Percentiles rank a stretch among this genome's conserved stretches.
These are phyloP conservation scores for Aureobasidium musti DNA, from an alignment of 2,329 filamentous ascomycete genomes.

Conservation along the genomic window DNA sequence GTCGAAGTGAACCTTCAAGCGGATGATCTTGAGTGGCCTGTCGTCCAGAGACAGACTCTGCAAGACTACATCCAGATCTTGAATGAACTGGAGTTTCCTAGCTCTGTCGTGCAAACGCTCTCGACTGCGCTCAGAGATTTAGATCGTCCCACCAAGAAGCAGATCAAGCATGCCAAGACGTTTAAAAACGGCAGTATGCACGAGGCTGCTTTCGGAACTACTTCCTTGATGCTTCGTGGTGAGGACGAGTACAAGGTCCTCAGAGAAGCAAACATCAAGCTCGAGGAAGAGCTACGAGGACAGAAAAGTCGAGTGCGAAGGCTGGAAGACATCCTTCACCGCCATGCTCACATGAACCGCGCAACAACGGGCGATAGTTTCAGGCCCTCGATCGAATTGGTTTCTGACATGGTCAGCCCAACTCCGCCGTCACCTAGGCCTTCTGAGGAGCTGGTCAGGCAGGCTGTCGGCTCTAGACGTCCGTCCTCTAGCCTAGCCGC, in stretches of 20 bases:
- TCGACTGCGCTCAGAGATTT: slow-evolving; percentile 76
- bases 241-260: slow-evolving; percentile 71
- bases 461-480: slow-evolving; percentile 61
- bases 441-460: slow-evolving; percentile 54
- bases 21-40: slow-evolving; percentile 78
- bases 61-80: slow-evolving; percentile 70
- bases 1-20: slow-evolving; percentile 84
- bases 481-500: slow-evolving; percentile 63
- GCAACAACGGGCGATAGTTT: slow-evolving; percentile 43
- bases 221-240: slow-evolving; percentile 80
- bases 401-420: slow-evolving; percentile 27
- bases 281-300: slow-evolving; percentile 67
- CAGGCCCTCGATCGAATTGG: slow-evolving; percentile 30
- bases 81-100: slow-evolving; percentile 65
- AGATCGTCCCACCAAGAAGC: slow-evolving; percentile 78
- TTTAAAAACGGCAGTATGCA: slow-evolving; percentile 97
- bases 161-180: slow-evolving; percentile 81
- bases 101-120: slow-evolving; percentile 69
- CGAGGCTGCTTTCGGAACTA: slow-evolving; percentile 83
- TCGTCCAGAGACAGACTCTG: slow-evolving; percentile 72
- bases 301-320: slow-evolving; percentile 91
- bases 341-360: slow-evolving; percentile 65
- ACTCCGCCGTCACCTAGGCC: slow-evolving; percentile 39
- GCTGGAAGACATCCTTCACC: slow-evolving; percentile 87
- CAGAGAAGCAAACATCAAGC: slow-evolving; percentile 58